Percentiles rank a stretch among this genome's conserved stretches.
phyloP scores from a whole-genome alignment of 306 rosid species.

The Begonia masoniana region DNA sequence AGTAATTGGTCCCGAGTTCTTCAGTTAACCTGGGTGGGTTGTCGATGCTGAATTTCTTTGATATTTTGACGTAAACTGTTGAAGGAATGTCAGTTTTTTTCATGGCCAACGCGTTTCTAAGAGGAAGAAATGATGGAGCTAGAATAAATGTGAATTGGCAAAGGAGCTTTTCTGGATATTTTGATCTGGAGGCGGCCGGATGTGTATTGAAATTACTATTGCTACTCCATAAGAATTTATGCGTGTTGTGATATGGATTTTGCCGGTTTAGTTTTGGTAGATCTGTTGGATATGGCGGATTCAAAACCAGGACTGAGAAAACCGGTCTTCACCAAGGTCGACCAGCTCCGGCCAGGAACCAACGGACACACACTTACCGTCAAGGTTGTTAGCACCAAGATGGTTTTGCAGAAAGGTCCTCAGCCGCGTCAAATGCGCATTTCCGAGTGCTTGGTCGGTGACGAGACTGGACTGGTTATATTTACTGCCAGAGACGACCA shows the following conservation, averaged over 20 bases:
- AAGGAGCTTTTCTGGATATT: too few species aligned
- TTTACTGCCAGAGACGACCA: constrained; percentile 83
- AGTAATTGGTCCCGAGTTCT: too few species aligned
- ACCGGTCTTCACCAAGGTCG: constrained; percentile 68
- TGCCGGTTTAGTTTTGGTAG: not conserved
- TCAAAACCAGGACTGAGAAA: constrained; percentile 42
- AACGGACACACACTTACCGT: constrained; percentile 61
- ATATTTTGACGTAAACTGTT: too few species aligned
- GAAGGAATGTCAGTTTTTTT: too few species aligned
- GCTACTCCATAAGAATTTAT: too few species aligned
- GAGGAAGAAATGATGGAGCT: too few species aligned
- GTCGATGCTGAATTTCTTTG: too few species aligned
- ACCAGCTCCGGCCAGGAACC: constrained; percentile 66
- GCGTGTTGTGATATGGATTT: not conserved
- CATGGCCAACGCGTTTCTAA: too few species aligned
- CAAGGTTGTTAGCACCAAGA: constrained; percentile 44
- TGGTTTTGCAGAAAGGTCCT: constrained; percentile 66
- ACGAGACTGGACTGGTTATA: constrained; percentile 66
- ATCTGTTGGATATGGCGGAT: not conserved
- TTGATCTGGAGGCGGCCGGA: too few species aligned
- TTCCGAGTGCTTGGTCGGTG: constrained; percentile 80
- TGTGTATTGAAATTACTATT: too few species aligned
- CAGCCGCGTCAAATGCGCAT: constrained; percentile 36
- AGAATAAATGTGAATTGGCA: too few species aligned
- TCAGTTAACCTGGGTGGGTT: too few species aligned